Evolutionary conservation across 805 yeast species (phyloP).

Genomic region (Sugiyamaella boreocaroliniensis): DNA sequence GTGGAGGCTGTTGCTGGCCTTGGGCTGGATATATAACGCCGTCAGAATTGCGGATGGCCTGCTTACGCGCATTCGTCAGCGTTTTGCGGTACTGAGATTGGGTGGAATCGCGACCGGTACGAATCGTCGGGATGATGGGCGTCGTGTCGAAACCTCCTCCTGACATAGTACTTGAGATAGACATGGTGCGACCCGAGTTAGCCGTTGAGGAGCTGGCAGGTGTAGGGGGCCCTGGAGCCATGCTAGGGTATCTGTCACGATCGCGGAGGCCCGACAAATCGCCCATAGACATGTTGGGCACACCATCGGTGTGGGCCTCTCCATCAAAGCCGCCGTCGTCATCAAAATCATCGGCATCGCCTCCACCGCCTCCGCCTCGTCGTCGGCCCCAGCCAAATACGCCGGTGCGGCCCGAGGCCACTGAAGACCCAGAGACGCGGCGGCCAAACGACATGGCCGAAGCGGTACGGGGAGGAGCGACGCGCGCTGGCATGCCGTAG

Average conservation of each 20-base stretch:
- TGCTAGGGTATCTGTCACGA: slow-evolving; percentile 32
- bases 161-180: slow-evolving; percentile 25
- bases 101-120: slow-evolving; percentile 3
- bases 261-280: slow-evolving; percentile 26
- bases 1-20: background rate
- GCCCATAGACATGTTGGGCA: slow-evolving; percentile 18
- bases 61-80: slow-evolving; percentile 17
- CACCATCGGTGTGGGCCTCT: slow-evolving; percentile 22
- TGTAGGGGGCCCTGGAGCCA: slow-evolving; percentile 8
- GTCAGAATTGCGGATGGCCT: slow-evolving; percentile 17
- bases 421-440: slow-evolving; percentile 14
- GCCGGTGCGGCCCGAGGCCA: slow-evolving; percentile 15
- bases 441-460: slow-evolving; percentile 14
- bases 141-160: slow-evolving; percentile 29
- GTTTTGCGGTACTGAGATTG: slow-evolving; percentile 21
- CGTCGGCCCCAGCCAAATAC: slow-evolving; percentile 20
- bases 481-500: slow-evolving; percentile 4
- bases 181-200: slow-evolving; percentile 23
- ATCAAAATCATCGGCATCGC: slow-evolving; percentile 17
- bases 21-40: slow-evolving; percentile 7
- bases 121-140: slow-evolving; percentile 31
- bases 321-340: no score
- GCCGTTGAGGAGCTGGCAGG: slow-evolving; percentile 1
- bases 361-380: slow-evolving; percentile 12
- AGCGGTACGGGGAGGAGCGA: slow-evolving; percentile 7